Percentiles rank a stretch among this genome's conserved stretches.
These are phyloP conservation scores for Diaporthe longicolla DNA, from an alignment of 2,329 filamentous ascomycete genomes.

Conservation along the genomic window DNA sequence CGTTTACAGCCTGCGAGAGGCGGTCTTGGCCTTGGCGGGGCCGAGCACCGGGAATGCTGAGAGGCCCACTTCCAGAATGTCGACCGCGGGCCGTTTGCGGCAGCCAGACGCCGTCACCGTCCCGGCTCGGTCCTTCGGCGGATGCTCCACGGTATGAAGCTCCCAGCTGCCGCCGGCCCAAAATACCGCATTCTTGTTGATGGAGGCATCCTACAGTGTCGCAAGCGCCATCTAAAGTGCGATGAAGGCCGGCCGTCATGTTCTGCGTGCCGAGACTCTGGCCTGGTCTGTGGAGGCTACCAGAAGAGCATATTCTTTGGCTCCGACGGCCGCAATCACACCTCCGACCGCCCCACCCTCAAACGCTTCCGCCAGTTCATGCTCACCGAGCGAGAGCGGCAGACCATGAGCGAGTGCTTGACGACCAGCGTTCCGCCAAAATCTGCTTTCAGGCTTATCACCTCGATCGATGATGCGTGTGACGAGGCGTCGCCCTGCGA, in stretches of 20 bases:
- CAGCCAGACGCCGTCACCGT: background rate
- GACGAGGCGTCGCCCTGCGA: background rate
- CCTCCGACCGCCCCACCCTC: conserved; percentile 19
- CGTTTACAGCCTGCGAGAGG: background rate
- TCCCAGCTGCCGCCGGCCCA: background rate
- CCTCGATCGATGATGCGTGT: conserved; percentile 25
- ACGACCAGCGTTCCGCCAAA: conserved; percentile 48
- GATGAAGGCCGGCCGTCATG: conserved; percentile 22
- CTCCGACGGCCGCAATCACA: conserved; percentile 43
- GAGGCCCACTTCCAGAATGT: background rate
- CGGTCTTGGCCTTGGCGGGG: conserved; percentile 14
- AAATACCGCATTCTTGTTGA: background rate
- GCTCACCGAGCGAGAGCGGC: conserved; percentile 54
- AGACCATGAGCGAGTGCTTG: conserved; percentile 54
- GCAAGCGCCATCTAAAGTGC: conserved; percentile 24
- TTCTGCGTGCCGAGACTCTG: background rate
- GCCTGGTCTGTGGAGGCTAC: conserved; percentile 47
- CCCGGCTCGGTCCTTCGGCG: conserved; percentile 29
- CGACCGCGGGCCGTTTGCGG: background rate
- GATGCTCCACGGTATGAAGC: conserved; percentile 24
- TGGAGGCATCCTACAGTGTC: background rate
- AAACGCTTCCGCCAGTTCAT: conserved; percentile 54
- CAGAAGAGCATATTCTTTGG: conserved; percentile 55
- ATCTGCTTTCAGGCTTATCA: conserved; percentile 42
- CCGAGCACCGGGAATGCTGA: background rate